phyloP scores from a whole-genome alignment of 768 basidiomycete species.

The Multifurca ochricompacta region DNA sequence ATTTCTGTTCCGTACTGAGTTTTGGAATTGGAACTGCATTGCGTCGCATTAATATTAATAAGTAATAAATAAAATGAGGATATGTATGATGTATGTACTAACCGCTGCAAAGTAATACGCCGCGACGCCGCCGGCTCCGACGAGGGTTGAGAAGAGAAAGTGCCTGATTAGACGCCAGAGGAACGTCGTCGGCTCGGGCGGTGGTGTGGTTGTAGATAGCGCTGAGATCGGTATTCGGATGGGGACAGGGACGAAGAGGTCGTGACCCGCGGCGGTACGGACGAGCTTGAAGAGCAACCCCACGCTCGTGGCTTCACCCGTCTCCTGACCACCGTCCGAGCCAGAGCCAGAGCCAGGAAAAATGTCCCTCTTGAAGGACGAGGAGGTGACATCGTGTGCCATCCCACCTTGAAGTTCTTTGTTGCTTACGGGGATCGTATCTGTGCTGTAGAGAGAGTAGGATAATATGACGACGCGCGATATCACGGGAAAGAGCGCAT shows the following conservation, averaged over 20 bases:
- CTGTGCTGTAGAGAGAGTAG: not conserved
- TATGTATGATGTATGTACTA: no score
- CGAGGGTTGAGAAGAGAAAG: not conserved
- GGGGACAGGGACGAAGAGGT: not conserved
- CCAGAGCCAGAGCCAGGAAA: not conserved
- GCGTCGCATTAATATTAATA: no score
- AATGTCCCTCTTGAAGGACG: no score
- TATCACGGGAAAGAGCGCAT: not conserved
- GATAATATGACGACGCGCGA: not conserved
- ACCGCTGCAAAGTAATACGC: not conserved
- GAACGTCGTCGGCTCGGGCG: not conserved
- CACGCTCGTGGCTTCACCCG: not conserved
- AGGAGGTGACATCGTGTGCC: no score
- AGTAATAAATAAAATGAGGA: no score
- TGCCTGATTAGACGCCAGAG: not conserved
- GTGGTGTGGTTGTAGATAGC: no score
- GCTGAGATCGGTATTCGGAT: not conserved
- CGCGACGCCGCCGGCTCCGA: not conserved
- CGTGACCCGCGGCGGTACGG: not conserved
- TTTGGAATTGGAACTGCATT: no score
- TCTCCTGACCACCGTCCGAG: not conserved
- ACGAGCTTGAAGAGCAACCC: constrained; percentile 3
- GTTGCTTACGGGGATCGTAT: no score
- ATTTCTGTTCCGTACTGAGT: no score
- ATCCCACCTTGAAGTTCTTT: no score